phyloP scores from a whole-genome alignment of 1,139 yeast species.

The Magnusiomyces tetraspermus region DNA sequence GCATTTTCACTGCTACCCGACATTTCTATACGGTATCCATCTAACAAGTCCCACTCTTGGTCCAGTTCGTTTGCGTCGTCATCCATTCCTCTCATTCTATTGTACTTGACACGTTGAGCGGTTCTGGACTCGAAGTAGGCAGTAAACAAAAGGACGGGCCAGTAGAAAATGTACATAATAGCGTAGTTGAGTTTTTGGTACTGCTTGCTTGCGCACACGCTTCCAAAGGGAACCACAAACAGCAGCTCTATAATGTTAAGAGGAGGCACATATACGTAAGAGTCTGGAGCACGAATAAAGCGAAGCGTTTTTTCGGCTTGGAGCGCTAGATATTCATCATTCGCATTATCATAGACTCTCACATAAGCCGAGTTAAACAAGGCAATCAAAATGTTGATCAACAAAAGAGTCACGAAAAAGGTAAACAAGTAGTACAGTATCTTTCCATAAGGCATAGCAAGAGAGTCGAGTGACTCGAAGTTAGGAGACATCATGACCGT shows the following conservation, averaged over 20 bases:
- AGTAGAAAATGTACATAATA: conserved; percentile 56
- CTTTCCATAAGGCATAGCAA: conserved; percentile 79
- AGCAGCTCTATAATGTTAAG: conserved; percentile 67
- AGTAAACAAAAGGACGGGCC: conserved; percentile 55
- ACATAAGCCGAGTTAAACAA: conserved; percentile 78
- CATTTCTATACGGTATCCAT: conserved; percentile 46
- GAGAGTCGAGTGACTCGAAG: conserved; percentile 56
- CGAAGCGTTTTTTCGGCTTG: conserved; percentile 78
- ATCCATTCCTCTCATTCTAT: conserved; percentile 51
- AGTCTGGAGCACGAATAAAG: conserved; percentile 83
- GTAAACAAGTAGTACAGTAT: conserved; percentile 67
- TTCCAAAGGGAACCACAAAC: conserved; percentile 34
- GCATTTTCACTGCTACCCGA: too few species aligned
- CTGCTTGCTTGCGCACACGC: conserved; percentile 31
- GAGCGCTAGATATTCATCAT: conserved; percentile 74
- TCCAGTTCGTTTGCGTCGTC: conserved; percentile 80
- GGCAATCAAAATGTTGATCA: conserved; percentile 72
- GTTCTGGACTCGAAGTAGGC: conserved; percentile 54
- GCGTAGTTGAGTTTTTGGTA: conserved; percentile 28
- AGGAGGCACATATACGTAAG: conserved; percentile 79
- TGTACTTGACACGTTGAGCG: conserved; percentile 64
- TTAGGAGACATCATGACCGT: conserved; percentile 68
- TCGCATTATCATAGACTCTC: conserved; percentile 70
- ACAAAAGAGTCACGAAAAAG: conserved; percentile 50
- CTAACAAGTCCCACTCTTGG: conserved; percentile 74